phyloP scores from a whole-genome alignment of 2,329 filamentous ascomycete genomes.

The Bretziella fagacearum region DNA sequence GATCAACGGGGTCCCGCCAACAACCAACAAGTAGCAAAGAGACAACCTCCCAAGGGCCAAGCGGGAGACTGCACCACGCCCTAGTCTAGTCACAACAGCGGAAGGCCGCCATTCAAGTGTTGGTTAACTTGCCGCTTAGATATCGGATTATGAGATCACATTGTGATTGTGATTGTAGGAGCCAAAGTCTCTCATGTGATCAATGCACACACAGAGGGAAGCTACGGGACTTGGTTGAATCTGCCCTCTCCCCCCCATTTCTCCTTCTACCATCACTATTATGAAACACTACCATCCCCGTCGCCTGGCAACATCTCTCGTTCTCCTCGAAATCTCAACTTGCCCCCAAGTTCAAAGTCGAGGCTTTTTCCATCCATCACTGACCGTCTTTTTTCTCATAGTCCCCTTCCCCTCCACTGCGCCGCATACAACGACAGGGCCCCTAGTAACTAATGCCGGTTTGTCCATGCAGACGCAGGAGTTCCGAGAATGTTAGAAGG shows the following conservation, averaged over 20 bases:
- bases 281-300: neutral
- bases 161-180: too few relatives aligned
- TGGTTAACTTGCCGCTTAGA: too few relatives aligned
- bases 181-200: too few relatives aligned
- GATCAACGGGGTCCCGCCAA: too few relatives aligned
- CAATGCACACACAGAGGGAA: too few relatives aligned
- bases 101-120: too few relatives aligned
- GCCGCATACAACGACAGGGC: neutral
- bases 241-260: neutral
- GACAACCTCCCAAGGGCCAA: too few relatives aligned
- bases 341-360: neutral
- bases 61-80: too few relatives aligned
- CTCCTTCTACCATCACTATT: neutral
- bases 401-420: neutral
- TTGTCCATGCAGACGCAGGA: conserved; percentile 6
- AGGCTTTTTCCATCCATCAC: neutral
- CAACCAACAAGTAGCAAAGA: too few relatives aligned
- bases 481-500: conserved; percentile 1
- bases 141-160: too few relatives aligned
- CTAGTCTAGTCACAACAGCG: too few relatives aligned
- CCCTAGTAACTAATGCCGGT: neutral
- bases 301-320: neutral
- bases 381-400: neutral
- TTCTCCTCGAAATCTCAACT: neutral
- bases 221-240: too few relatives aligned